Conservation (phyloP, 257 asterid species). For the Solanum bulbocastanum region DNA sequence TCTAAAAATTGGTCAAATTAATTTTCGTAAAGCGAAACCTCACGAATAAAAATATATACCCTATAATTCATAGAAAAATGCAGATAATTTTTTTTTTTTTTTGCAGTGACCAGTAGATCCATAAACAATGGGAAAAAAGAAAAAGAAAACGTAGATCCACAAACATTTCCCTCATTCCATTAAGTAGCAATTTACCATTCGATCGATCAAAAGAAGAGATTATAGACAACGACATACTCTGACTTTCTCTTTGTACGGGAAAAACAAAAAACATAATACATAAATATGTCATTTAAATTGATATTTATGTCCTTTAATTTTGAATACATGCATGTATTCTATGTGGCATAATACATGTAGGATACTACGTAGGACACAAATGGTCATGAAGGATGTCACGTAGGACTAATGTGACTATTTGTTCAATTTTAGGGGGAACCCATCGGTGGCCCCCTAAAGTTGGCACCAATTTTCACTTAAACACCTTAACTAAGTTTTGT, state of each 20-base stretch:
- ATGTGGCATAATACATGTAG: neutral
- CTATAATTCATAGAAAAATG: neutral
- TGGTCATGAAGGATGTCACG: no score
- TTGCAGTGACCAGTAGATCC: neutral
- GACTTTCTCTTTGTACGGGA: neutral
- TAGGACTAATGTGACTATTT: no score
- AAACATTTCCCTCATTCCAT: neutral
- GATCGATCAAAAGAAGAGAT: neutral
- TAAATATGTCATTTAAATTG: no score
- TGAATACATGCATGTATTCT: accelerated
- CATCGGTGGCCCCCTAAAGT: no score
- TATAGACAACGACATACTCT: neutral
- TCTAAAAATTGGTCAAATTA: neutral
- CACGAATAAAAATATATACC: neutral
- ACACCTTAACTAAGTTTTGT: no score
- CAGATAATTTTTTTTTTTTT: neutral
- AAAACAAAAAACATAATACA: no score
- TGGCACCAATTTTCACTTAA: no score
- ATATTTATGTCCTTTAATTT: no score
- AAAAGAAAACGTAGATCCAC: neutral
- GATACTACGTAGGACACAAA: accelerated
- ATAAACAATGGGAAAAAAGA: neutral
- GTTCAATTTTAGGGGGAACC: no score
- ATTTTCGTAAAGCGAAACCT: neutral
- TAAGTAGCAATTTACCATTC: neutral